Evolutionary conservation across 306 rosid species (phyloP), one percentile per base, ranked within the genome.

Genomic region (Macrotyloma uniflorum): DNA sequence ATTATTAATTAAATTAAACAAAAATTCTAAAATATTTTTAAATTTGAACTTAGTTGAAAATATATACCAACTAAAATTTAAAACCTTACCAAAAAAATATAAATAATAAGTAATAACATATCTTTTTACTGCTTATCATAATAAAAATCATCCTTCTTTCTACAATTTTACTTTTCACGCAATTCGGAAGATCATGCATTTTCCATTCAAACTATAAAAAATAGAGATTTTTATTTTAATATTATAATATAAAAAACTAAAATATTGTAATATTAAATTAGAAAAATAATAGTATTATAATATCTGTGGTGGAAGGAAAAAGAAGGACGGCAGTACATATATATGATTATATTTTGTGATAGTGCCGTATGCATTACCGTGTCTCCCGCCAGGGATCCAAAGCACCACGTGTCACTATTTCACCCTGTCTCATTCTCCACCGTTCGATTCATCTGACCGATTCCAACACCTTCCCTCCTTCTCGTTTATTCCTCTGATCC

Each of bases 341-440:
- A 67, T 22, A n/a, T n/a, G 35, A 42, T 40, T 53, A 67, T 67
- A 38, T 40, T 66, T 66, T 66, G 6, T 19, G 72, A 40, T 35
- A 30, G 70, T 65, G 49, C 26, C 46, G 68, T 64, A 36, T 64
- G 53, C 65, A 79, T 26, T 28, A 36, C 65, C 74, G 75, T 82
- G 89, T 82, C 83, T 28, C 86, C 83, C 75, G 53, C 53, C 8
- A 51, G 89, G 89, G 80, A 72, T 86, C 85, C 70, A 75, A 59
- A 4, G 42, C n/a, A 8, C 77, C 83, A 85, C 84, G 82, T 83
- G 89, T 83, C 76, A 4, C 0, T 35, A 8, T 70, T 46, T 2
- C 0, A 70, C 5, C 14, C 4, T 11, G 2, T 0, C 0, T 0
- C 1, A 12, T 19, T n/a, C 1, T 42, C 23, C 5, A 46, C 86